Percentiles rank a stretch among this genome's conserved stretches.
These are phyloP conservation scores for Ciborinia camelliae DNA, from an alignment of 2,329 filamentous ascomycete genomes.

Conservation along the genomic window DNA sequence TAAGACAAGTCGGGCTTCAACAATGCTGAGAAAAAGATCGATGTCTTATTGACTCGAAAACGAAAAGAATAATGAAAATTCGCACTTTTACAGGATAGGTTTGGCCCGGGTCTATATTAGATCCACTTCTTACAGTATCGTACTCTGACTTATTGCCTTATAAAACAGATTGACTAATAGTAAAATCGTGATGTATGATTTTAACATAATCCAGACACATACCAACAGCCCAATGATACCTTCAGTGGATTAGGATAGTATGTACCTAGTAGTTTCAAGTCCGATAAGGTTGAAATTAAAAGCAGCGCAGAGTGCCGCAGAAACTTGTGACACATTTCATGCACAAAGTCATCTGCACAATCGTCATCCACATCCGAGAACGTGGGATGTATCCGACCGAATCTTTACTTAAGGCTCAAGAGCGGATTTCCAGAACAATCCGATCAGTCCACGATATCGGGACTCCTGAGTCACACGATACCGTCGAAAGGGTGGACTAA, in stretches of 20 bases:
- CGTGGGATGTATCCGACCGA: neutral
- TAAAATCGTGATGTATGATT: too few relatives aligned
- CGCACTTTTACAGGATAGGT: too few relatives aligned
- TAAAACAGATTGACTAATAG: too few relatives aligned
- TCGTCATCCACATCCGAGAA: neutral
- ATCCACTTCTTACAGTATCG: too few relatives aligned
- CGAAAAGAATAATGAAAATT: too few relatives aligned
- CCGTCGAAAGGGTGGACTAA: neutral
- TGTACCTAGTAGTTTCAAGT: neutral
- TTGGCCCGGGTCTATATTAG: too few relatives aligned
- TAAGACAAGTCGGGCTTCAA: too few relatives aligned
- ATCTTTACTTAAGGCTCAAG: neutral
- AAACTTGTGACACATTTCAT: neutral
- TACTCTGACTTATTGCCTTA: too few relatives aligned
- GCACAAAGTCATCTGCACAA: neutral
- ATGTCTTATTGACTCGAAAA: too few relatives aligned
- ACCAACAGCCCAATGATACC: too few relatives aligned
- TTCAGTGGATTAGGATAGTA: neutral
- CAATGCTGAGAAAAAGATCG: too few relatives aligned
- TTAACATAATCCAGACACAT: too few relatives aligned
- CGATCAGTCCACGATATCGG: neutral
- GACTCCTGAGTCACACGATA: neutral
- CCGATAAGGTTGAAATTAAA: neutral
- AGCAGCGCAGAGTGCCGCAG: neutral
- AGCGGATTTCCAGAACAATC: neutral